These are phyloP conservation scores for Silene noctiflora DNA, from an alignment of 179 eudicot species.

Conservation along the genomic window DNA sequence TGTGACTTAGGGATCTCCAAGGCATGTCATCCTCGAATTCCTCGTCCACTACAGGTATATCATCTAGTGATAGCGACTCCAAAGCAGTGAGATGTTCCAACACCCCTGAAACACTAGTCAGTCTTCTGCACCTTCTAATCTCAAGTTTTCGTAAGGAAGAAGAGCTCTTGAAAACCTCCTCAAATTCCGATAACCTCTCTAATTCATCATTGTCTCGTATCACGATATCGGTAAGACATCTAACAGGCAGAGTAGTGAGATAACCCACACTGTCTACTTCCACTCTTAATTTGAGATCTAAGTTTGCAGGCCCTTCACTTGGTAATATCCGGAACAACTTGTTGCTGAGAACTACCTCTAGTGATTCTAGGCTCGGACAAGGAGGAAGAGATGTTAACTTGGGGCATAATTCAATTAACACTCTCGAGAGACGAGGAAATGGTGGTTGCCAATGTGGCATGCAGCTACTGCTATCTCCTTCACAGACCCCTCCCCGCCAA, in stretches of 20 bases:
- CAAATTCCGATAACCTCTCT: too few relatives aligned
- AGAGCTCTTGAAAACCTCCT: too few relatives aligned
- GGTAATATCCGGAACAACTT: background rate
- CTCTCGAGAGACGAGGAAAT: slow-evolving; percentile 10
- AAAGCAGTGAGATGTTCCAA: background rate
- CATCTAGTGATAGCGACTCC: background rate
- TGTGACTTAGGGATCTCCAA: slow-evolving; percentile 9
- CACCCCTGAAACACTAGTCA: background rate
- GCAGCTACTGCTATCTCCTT: background rate
- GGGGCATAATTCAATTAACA: background rate
- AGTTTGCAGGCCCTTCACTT: too few relatives aligned
- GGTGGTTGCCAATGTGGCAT: too few relatives aligned
- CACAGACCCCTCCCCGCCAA: background rate
- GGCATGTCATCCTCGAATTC: background rate
- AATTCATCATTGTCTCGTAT: too few relatives aligned
- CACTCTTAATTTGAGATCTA: too few relatives aligned
- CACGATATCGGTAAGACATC: too few relatives aligned
- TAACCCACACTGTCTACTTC: background rate
- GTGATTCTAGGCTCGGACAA: slow-evolving; percentile 9
- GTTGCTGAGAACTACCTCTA: background rate
- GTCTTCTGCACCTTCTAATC: background rate
- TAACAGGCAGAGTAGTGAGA: background rate
- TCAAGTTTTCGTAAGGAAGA: background rate
- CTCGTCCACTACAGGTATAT: background rate
- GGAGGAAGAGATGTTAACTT: background rate